Conservation (phyloP, 192 early-diverging fungal genomes). For the Coemansia aciculifera region DNA sequence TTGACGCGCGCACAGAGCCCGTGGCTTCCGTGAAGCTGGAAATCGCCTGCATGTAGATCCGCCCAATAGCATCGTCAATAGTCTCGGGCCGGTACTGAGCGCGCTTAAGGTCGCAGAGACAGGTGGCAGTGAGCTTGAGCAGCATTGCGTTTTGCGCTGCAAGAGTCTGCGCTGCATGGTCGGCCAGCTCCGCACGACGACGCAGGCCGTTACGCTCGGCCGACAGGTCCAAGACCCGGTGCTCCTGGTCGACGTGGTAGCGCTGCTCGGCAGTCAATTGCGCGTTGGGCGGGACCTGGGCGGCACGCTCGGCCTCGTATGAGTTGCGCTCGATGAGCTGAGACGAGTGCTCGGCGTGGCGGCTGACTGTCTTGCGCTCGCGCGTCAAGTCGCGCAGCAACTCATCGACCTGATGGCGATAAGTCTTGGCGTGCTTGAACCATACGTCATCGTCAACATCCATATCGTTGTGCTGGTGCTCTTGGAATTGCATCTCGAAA, state of each 20-base stretch:
- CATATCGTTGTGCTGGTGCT: slow-evolving; percentile 38
- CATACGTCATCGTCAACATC: slow-evolving; percentile 16
- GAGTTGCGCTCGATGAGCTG: slow-evolving; percentile 44
- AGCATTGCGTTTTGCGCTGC: slow-evolving; percentile 39
- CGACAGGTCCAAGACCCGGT: slow-evolving; percentile 34
- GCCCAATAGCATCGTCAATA: slow-evolving; percentile 27
- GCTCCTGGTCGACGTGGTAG: slow-evolving; percentile 52
- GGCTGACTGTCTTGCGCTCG: slow-evolving; percentile 37
- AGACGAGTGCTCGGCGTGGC: slow-evolving; percentile 47
- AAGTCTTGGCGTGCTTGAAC: slow-evolving; percentile 20
- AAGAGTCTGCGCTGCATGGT: slow-evolving; percentile 29
- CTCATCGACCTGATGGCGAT: slow-evolving; percentile 44
- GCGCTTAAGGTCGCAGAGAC: slow-evolving; percentile 39
- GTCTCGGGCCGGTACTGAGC: slow-evolving; percentile 14
- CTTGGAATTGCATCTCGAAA: slow-evolving; percentile 52
- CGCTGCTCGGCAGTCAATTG: slow-evolving; percentile 54
- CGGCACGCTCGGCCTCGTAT: slow-evolving; percentile 42
- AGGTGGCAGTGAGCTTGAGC: slow-evolving; percentile 38
- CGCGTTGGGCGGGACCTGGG: slow-evolving; percentile 35
- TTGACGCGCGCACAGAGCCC: slow-evolving; percentile 27
- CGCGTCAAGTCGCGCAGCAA: slow-evolving; percentile 44
- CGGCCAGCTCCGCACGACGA: slow-evolving; percentile 41
- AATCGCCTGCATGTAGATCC: slow-evolving; percentile 54
- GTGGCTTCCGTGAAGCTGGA: slow-evolving; percentile 45
- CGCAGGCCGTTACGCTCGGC: slow-evolving; percentile 51